These are phyloP conservation scores for Echeveria elegans DNA, from an alignment of 164 flowering plant genomes.

Conservation along the genomic window DNA sequence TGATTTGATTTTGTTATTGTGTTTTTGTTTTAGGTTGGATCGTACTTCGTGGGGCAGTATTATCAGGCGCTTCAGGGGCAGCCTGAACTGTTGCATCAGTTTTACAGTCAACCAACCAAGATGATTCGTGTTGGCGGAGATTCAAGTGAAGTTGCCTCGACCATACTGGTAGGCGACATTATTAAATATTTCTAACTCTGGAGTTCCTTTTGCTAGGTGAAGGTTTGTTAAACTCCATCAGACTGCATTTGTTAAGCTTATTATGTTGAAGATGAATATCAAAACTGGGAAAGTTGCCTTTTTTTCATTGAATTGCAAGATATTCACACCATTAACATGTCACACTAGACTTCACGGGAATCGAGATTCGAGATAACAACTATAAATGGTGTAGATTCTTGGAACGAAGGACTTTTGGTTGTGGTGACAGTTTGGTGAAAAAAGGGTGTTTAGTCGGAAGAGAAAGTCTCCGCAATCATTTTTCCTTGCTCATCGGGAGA, in stretches of 20 bases:
- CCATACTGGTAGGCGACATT: slow-evolving; percentile 27
- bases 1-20: background rate
- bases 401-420: slow-evolving; percentile 77
- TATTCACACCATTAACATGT: slow-evolving; percentile 65
- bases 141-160: slow-evolving; percentile 26
- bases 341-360: slow-evolving; percentile 45
- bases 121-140: slow-evolving; percentile 45
- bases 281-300: too few relatives aligned
- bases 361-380: slow-evolving; percentile 76
- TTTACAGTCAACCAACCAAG: slow-evolving; percentile 42
- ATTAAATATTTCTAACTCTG: too few relatives aligned
- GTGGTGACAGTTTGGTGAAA: slow-evolving; percentile 75
- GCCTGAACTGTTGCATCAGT: slow-evolving; percentile 50
- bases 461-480: slow-evolving; percentile 74
- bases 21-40: slow-evolving; percentile 35
- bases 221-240: background rate
- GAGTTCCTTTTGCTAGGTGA: too few relatives aligned
- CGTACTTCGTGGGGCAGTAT: slow-evolving; percentile 59
- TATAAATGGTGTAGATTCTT: slow-evolving; percentile 64
- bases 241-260: too few relatives aligned
- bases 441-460: slow-evolving; percentile 30
- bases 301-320: slow-evolving; percentile 41
- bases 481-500: slow-evolving; percentile 95
- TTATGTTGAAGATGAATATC: too few relatives aligned
- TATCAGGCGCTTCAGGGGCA: slow-evolving; percentile 43